Base-by-base conservation (phyloP, 108 stramenopile species). In the Mediolabrus comicus region DNA sequence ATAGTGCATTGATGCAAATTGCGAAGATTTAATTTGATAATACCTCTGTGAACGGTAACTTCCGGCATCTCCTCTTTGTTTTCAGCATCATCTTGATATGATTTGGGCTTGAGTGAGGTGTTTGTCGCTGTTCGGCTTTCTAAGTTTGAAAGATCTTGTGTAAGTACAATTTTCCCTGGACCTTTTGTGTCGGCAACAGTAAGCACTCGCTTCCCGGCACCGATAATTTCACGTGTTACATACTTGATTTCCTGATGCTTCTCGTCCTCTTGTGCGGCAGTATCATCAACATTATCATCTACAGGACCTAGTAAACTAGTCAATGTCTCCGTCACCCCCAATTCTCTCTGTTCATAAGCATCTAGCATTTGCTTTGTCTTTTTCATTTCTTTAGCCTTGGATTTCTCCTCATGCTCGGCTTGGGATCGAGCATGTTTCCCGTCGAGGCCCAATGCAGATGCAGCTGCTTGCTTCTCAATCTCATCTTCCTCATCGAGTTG, bases 1-100 rank as follows among this genome's bases (percentile, higher is more conserved):
- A 95, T 72, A 8, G 95, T 93, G 64, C 90, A 92, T 43, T 90
- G 72, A 62, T 89, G 80, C 2, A 94, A 70, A 71, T 94, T 90
- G 46, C 67, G 68, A n/a, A 94, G 43, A 57, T 81, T 81, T 8
- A 80, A 58, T 74, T 94, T 94, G 75, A 92, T 89, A 59, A 90
- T 60, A 19, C 93, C 93, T 39, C 67, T 71, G 41, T 68, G 71
- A 4, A 43, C 75, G 11, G 83, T 71, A 8, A 46, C 13, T 36
- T 83, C 65, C 11, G 68, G 59, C 57, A 41, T 38, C 54, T 71
- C 53, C 19, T 65, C 53, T 35, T 75, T 68, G 69, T 94, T 94
- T 52, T 87, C 86, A 30, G 88, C 90, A 76, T 92, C 91, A 8
- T 77, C 88, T 25, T 77, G 33, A 67, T 86, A 92, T 16, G 80